These are phyloP conservation scores for Carallia brachiata DNA, from an alignment of 345 rosid genomes.

Conservation along the genomic window DNA sequence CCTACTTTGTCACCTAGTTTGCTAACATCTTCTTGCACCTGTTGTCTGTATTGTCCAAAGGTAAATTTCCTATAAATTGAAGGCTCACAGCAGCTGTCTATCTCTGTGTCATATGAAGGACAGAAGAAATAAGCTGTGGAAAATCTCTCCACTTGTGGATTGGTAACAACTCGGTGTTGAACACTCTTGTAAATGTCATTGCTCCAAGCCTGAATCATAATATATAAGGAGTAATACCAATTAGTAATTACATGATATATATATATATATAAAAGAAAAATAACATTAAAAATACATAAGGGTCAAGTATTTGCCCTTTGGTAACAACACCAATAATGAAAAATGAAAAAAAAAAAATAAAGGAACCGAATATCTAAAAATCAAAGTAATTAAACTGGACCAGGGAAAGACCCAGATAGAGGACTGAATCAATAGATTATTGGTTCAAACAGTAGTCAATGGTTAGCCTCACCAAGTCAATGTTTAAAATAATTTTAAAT, in stretches of 20 bases:
- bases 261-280: background rate
- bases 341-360: too few species aligned
- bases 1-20: slow-evolving; percentile 75
- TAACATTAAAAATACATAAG: background rate
- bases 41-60: slow-evolving; percentile 65
- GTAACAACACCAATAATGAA: too few species aligned
- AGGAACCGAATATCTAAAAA: too few species aligned
- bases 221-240: background rate
- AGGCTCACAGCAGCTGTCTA: slow-evolving; percentile 47
- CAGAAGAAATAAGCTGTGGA: slow-evolving; percentile 92
- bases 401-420: too few species aligned
- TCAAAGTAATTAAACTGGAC: too few species aligned
- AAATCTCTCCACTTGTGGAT: slow-evolving; percentile 68
- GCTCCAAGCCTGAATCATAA: slow-evolving; percentile 77
- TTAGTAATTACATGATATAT: too few species aligned
- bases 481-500: too few species aligned
- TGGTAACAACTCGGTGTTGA: slow-evolving; percentile 69
- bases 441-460: too few species aligned
- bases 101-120: slow-evolving; percentile 69
- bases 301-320: too few species aligned
- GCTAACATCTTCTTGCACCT: slow-evolving; percentile 79
- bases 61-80: slow-evolving; percentile 61
- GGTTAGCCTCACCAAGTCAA: too few species aligned
- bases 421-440: too few species aligned
- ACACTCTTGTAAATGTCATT: slow-evolving; percentile 80